These are phyloP conservation scores for Backusella psychrophila DNA, from an alignment of 192 early-diverging fungal species.

Conservation along the genomic window DNA sequence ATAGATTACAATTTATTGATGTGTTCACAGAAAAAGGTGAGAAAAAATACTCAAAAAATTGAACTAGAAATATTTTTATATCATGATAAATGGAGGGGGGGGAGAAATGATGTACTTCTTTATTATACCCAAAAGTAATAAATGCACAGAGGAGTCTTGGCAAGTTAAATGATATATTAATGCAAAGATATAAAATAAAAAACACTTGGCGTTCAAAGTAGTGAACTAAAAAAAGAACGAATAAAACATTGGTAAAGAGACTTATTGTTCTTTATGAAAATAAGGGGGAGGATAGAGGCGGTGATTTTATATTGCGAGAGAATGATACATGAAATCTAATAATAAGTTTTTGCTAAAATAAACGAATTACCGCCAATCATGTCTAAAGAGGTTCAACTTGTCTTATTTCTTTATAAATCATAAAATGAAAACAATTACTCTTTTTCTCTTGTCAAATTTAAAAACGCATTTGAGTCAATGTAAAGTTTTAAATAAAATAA, in stretches of 20 bases:
- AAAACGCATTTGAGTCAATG: no score
- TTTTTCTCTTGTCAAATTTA: no score
- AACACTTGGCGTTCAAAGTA: not conserved
- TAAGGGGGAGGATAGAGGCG: not conserved
- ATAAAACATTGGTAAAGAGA: not conserved
- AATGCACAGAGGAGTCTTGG: not conserved
- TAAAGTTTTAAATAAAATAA: no score
- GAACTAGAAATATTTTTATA: no score
- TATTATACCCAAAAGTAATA: not conserved
- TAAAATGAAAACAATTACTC: not conserved
- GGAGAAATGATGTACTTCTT: not conserved
- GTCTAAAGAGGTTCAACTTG: not conserved
- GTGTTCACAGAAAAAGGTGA: not conserved
- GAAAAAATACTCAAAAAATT: not conserved
- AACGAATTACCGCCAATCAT: not conserved
- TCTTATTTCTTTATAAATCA: not conserved
- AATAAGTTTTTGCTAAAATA: not conserved
- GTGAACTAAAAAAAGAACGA: not conserved
- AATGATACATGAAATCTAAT: not conserved
- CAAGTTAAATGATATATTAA: not conserved
- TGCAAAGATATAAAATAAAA: not conserved
- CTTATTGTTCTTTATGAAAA: not conserved
- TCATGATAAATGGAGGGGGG: no score
- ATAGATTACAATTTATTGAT: slow-evolving; percentile 6
- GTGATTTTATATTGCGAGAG: no score